These are phyloP conservation scores for Dichomitus squalens DNA, from an alignment of 1,284 basidiomycete species.

Conservation along the genomic window DNA sequence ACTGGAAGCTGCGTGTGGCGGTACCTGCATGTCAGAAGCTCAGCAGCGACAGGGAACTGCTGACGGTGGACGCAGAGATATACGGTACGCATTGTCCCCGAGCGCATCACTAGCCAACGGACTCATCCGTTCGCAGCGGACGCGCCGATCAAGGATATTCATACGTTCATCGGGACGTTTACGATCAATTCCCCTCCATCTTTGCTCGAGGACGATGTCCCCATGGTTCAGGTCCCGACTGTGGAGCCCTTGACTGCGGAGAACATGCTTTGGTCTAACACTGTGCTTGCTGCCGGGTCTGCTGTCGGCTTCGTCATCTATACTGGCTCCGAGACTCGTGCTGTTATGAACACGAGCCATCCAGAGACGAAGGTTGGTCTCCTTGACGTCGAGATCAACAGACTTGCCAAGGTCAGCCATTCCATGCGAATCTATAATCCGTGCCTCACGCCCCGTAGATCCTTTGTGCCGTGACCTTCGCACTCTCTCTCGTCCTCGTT, in stretches of 20 bases:
- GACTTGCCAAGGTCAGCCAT: constrained; percentile 81
- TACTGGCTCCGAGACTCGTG: constrained; percentile 93
- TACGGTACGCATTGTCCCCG: constrained; percentile 54
- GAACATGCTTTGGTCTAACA: constrained; percentile 97
- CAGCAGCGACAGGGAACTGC: constrained; percentile 64
- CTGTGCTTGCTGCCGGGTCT: constrained; percentile 93
- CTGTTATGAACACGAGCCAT: constrained; percentile 99
- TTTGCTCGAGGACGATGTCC: constrained; percentile 52
- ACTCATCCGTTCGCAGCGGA: constrained; percentile 61
- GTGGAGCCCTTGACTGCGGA: constrained; percentile 88
- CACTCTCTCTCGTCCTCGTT: constrained; percentile 88
- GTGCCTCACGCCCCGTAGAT: constrained; percentile 57
- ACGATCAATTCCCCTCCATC: constrained; percentile 64
- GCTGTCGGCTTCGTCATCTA: constrained; percentile 94
- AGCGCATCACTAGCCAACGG: constrained; percentile 5
- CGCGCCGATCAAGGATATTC: constrained; percentile 95
- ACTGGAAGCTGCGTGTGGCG: constrained; percentile 97
- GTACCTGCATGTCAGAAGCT: constrained; percentile 84
- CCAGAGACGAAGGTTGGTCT: constrained; percentile 95
- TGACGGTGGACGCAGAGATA: constrained; percentile 79
- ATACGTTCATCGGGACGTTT: constrained; percentile 93
- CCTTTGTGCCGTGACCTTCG: constrained; percentile 92
- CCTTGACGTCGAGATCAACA: constrained; percentile 94
- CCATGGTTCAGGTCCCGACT: constrained; percentile 57
- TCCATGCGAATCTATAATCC: neutral